These are phyloP conservation scores for Trichophyton schoenleinii DNA, from an alignment of 2,329 filamentous ascomycete genomes.

Conservation along the genomic window DNA sequence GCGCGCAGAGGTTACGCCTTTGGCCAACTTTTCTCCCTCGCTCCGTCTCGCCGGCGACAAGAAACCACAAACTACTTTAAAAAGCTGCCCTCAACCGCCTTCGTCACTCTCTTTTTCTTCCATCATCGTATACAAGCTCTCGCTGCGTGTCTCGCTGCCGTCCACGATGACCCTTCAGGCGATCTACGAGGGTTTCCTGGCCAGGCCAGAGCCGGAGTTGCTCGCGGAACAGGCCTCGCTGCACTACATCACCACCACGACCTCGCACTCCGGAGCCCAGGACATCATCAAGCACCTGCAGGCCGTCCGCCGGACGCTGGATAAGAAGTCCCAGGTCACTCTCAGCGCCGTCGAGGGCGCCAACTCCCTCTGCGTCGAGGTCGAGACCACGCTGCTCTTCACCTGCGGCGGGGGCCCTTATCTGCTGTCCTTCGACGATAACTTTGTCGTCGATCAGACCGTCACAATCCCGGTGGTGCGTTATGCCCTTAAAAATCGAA, in stretches of 20 bases:
- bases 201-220: conserved; percentile 50
- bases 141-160: neutral
- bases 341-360: conserved; percentile 60
- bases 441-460: conserved; percentile 73
- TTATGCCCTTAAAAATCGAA: conserved; percentile 15
- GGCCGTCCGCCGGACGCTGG: conserved; percentile 58
- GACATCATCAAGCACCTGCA: conserved; percentile 74
- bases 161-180: conserved; percentile 30
- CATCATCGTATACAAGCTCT: neutral
- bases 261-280: conserved; percentile 54
- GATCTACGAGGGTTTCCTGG: conserved; percentile 60
- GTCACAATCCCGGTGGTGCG: conserved; percentile 72
- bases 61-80: neutral
- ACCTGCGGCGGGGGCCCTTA: conserved; percentile 68
- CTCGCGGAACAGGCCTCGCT: conserved; percentile 56
- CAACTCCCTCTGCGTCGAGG: conserved; percentile 59
- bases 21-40: neutral
- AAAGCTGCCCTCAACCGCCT: neutral
- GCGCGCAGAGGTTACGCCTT: neutral
- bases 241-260: conserved; percentile 84
- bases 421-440: conserved; percentile 81
- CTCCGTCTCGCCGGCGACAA: too few species aligned
- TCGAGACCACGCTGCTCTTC: conserved; percentile 76
- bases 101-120: neutral
- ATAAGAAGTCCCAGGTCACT: conserved; percentile 69